Percentiles rank a stretch among this genome's conserved stretches.
Conservation (phyloP, 202 grass and related monocot genomes). For the Setaria italica region DNA sequence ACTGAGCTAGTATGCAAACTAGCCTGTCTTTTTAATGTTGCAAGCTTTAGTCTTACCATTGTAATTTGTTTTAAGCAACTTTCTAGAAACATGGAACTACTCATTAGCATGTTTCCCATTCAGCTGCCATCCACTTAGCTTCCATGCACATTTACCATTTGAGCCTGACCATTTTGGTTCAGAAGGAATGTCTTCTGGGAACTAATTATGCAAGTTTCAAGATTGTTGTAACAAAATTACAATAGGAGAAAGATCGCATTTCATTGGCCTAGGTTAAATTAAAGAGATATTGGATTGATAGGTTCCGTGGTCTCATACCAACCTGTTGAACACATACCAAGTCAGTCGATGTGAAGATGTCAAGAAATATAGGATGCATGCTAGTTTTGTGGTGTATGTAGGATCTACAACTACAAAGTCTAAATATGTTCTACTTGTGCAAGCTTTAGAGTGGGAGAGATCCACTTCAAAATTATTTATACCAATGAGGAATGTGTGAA, state of each 20-base stretch:
- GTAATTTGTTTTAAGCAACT: background rate
- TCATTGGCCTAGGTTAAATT: background rate
- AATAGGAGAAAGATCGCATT: background rate
- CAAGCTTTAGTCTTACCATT: background rate
- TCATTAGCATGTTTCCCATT: background rate
- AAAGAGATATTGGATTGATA: background rate
- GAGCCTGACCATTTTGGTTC: background rate
- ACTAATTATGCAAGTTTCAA: background rate
- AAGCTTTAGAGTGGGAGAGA: slow-evolving; percentile 1
- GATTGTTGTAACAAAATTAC: background rate
- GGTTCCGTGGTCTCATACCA: background rate
- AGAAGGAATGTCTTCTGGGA: background rate
- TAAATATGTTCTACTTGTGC: background rate
- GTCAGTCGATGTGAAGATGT: background rate
- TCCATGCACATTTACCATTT: background rate
- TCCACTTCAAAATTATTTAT: slow-evolving; percentile 13
- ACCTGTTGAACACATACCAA: slow-evolving; percentile 1
- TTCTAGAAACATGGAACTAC: slow-evolving; percentile 21
- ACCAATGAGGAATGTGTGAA: slow-evolving; percentile 1
- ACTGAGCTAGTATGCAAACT: background rate
- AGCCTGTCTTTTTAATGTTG: background rate
- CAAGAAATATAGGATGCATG: slow-evolving; percentile 4
- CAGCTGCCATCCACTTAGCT: background rate
- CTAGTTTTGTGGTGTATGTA: background rate
- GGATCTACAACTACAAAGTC: background rate